These are phyloP conservation scores for Dacryopinax spathularia DNA, from an alignment of 768 basidiomycete genomes.

Conservation along the genomic window DNA sequence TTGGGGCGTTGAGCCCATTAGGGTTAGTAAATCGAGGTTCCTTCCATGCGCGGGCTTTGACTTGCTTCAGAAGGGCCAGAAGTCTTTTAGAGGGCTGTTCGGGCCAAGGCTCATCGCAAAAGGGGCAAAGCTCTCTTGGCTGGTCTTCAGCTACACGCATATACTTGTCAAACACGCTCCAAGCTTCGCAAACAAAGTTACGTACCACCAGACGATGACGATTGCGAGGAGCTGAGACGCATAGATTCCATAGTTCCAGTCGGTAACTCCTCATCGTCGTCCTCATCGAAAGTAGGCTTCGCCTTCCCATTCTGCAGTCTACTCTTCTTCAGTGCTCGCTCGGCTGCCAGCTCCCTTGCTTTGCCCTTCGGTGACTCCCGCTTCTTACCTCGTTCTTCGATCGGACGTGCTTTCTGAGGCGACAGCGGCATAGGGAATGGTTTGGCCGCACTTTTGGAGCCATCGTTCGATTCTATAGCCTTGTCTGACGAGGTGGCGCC, in stretches of 20 bases:
- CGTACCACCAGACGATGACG: not conserved
- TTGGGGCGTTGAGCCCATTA: constrained; percentile 40
- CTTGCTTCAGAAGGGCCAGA: constrained; percentile 36
- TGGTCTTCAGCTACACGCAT: constrained; percentile 27
- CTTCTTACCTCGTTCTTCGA: not conserved
- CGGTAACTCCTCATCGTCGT: too few species aligned
- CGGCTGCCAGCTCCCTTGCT: not conserved
- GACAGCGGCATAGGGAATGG: not conserved
- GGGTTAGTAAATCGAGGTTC: constrained; percentile 59
- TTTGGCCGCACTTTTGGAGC: not conserved
- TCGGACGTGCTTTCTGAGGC: not conserved
- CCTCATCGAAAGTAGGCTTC: not conserved
- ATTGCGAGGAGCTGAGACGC: not conserved
- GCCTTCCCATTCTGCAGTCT: not conserved
- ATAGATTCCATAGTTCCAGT: not conserved
- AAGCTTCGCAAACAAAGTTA: not conserved
- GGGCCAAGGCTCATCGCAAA: constrained; percentile 62
- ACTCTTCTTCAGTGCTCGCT: not conserved
- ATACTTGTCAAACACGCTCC: not conserved
- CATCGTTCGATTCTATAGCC: not conserved
- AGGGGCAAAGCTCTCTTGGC: constrained; percentile 60
- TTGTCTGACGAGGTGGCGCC: too few species aligned
- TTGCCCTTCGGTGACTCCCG: not conserved
- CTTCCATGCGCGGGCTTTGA: constrained; percentile 38
- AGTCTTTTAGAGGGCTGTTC: constrained; percentile 45